A percentile compares a stretch with the other conserved stretches of the same genome.
Evolutionary conservation across 495 filamentous ascomycete genomes (phyloP).

Genomic region (Penicillium coprophilum): DNA sequence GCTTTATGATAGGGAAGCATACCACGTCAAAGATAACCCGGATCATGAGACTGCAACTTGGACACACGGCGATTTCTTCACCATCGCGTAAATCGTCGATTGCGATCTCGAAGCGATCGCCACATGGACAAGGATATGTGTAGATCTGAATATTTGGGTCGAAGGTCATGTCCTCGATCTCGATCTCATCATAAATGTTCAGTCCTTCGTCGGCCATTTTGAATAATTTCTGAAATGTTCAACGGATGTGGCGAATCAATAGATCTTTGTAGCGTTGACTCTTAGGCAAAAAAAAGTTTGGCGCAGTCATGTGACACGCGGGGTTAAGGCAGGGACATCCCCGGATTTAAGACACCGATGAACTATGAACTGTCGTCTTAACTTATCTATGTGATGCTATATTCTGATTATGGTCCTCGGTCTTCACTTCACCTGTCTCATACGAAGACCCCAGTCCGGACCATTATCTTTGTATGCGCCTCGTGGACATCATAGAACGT

Average conservation of each 20-base stretch:
- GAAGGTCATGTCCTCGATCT: constrained; percentile 98
- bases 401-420: no score
- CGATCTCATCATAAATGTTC: constrained; percentile 95
- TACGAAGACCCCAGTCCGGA: no score
- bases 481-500: no score
- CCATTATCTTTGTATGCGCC: no score
- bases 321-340: constrained; percentile 4
- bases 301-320: constrained; percentile 32
- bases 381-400: not conserved
- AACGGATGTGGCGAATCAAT: constrained; percentile 10
- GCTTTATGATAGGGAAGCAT: constrained; percentile 28
- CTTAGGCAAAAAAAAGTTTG: constrained; percentile 27
- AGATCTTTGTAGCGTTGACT: not conserved
- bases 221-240: not conserved
- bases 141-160: constrained; percentile 81
- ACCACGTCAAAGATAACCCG: constrained; percentile 88
- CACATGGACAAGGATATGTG: constrained; percentile 94
- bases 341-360: constrained; percentile 1
- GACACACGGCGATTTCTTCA: constrained; percentile 91
- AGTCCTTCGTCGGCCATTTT: constrained; percentile 67
- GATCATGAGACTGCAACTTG: constrained; percentile 96
- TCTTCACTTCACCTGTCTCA: no score
- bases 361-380: not conserved
- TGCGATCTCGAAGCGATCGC: constrained; percentile 93
- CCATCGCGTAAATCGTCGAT: constrained; percentile 82